These are phyloP conservation scores for Pseudogymnoascus sp. DNA, from an alignment of 2,329 filamentous ascomycete genomes.

Conservation along the genomic window DNA sequence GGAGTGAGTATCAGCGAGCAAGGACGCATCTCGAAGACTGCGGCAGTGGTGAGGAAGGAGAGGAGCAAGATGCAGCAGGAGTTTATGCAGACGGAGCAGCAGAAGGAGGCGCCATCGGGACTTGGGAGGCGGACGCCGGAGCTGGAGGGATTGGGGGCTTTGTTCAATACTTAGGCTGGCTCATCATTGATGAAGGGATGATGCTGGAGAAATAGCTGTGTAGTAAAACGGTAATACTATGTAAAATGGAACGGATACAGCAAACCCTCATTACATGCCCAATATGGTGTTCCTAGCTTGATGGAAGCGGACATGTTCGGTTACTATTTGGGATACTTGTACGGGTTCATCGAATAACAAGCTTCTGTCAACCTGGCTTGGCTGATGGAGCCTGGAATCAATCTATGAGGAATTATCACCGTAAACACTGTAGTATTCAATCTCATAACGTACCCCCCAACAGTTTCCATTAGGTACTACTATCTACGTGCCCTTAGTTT, in stretches of 20 bases:
- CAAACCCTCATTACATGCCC: not conserved
- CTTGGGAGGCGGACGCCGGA: not conserved
- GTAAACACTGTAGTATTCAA: not conserved
- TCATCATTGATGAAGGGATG: not conserved
- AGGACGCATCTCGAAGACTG: slow-evolving; percentile 64
- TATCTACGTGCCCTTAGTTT: not conserved
- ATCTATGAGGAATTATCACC: not conserved
- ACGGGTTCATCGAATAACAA: not conserved
- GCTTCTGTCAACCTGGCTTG: not conserved
- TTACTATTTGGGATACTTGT: not conserved
- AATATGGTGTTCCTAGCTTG: not conserved
- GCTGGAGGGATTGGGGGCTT: slow-evolving; percentile 1
- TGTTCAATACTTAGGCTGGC: not conserved
- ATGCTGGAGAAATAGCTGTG: not conserved
- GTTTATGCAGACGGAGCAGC: slow-evolving; percentile 48
- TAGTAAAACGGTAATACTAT: not conserved
- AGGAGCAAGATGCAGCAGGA: slow-evolving; percentile 57
- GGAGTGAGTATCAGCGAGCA: slow-evolving; percentile 90
- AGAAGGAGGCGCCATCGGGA: slow-evolving; percentile 4
- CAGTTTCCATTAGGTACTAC: not conserved
- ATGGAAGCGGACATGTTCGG: not conserved
- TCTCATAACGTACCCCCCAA: not conserved
- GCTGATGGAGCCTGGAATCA: not conserved
- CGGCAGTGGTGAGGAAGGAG: slow-evolving; percentile 34
- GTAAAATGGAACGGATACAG: not conserved